Percentiles rank a stretch among this genome's conserved stretches.
Conservation (phyloP, 2,329 filamentous ascomycete genomes). For the Macrophomina pseudophaseolina region DNA sequence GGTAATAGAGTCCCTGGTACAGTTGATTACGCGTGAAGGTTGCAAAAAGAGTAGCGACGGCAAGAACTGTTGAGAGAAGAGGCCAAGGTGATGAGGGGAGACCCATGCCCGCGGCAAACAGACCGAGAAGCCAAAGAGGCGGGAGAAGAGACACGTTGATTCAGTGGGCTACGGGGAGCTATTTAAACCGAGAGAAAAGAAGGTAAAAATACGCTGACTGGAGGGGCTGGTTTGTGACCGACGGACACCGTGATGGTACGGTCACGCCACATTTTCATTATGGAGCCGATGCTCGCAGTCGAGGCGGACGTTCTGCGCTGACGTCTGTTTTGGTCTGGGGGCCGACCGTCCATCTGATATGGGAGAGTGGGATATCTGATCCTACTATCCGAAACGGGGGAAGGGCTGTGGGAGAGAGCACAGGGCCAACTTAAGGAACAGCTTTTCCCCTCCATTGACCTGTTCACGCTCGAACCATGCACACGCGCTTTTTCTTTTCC, state of each 20-base stretch:
- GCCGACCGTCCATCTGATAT: slow-evolving; percentile 15
- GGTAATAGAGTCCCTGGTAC: background rate
- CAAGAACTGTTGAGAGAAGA: too few relatives aligned
- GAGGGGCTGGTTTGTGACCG: background rate
- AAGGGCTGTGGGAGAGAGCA: background rate
- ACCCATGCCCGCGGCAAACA: background rate
- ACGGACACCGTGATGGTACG: slow-evolving; percentile 9
- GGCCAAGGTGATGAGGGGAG: background rate
- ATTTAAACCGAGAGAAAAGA: slow-evolving; percentile 6
- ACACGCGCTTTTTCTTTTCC: background rate
- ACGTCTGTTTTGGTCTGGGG: background rate
- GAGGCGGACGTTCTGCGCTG: too few relatives aligned
- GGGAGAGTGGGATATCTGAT: slow-evolving; percentile 19
- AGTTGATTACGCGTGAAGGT: background rate
- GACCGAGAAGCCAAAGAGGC: background rate
- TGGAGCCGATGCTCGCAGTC: background rate
- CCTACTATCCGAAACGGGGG: slow-evolving; percentile 11
- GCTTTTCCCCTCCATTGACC: too few relatives aligned
- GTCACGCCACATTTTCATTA: slow-evolving; percentile 25
- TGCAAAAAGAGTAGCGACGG: background rate
- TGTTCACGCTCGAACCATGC: background rate
- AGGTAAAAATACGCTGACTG: background rate
- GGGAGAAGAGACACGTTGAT: background rate
- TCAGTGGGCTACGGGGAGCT: background rate
- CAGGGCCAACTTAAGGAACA: background rate